phyloP scores from a whole-genome alignment of 1,284 basidiomycete species.

The Ustilago lituana region DNA sequence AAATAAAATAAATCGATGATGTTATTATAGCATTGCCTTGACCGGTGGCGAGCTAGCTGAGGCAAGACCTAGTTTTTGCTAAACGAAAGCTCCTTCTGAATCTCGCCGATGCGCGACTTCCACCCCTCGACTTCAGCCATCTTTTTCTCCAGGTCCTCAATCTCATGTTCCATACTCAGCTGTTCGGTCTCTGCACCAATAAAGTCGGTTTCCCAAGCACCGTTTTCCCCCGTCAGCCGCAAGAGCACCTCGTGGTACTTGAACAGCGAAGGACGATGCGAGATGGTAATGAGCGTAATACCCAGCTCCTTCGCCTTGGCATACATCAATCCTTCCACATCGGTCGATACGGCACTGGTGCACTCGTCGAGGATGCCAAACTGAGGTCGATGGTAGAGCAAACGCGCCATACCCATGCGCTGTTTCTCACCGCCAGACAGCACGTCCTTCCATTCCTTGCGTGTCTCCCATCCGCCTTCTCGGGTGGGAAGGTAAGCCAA shows the following conservation, averaged over 20 bases:
- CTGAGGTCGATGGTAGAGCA: conserved; percentile 83
- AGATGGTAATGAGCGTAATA: conserved; percentile 86
- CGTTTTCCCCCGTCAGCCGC: conserved; percentile 75
- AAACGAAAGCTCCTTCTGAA: conserved; percentile 68
- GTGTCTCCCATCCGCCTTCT: conserved; percentile 79
- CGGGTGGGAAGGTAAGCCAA: conserved; percentile 84
- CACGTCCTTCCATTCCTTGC: conserved; percentile 86
- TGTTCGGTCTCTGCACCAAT: conserved; percentile 79
- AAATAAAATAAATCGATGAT: background rate
- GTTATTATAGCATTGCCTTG: background rate
- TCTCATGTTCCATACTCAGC: conserved; percentile 73
- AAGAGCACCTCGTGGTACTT: conserved; percentile 82
- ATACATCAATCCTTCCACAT: conserved; percentile 96
- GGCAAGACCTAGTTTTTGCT: conserved; percentile 34
- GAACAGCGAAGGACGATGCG: conserved; percentile 72
- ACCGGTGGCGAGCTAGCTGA: background rate
- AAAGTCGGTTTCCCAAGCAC: conserved; percentile 77
- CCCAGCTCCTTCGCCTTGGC: conserved; percentile 89
- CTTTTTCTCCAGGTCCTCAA: conserved; percentile 66
- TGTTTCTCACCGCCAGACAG: conserved; percentile 93
- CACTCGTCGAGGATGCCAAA: conserved; percentile 76
- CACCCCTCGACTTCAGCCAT: conserved; percentile 68
- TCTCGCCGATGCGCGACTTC: conserved; percentile 67
- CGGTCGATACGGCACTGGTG: conserved; percentile 93
- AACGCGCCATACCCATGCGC: conserved; percentile 70